Base-by-base conservation (phyloP, 2,329 filamentous ascomycete species). In the Phaeosphaeria sp. region DNA sequence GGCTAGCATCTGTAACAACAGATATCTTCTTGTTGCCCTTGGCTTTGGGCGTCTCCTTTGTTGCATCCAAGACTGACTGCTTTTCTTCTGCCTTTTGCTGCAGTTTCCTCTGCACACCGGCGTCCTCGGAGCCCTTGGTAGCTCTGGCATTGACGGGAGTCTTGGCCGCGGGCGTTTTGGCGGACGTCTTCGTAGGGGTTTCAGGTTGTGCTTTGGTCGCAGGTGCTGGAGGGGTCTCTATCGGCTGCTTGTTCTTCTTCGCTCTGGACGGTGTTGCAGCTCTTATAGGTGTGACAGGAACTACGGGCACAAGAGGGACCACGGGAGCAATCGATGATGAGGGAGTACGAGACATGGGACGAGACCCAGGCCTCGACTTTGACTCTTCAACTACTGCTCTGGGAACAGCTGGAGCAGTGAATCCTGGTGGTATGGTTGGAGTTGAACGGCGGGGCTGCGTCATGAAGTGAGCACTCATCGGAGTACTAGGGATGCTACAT, bases 381-480 rank as follows among this genome's bases (percentile, higher is more conserved):
- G 57, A 55, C 11, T 76, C 72, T 36, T 72, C 72, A 33, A 57
- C 52, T 4, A 70, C 47, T 21, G 58, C 33, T 43, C 64, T 67
- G 4, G 72, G 65, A 17, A 71, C 55, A 13, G 61, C 72, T 17
- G 77, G 71, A 23, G 65, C 68, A 10, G 74, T 69, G 46, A 83
- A 77, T 4, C 80, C 80, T 18, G 81, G 81, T 13, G 81, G 81
- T 25, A 82, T 74, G 1, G 78, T 77, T 1, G 80, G 80, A 10
- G 80, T 82, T 15, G 79, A 71, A 22, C 78, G 75, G 36, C 79
- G 75, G 50, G 75, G 75, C 54, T 77, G 75, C 42, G 75, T 69
- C 33, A 76, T 62, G 20, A 71, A 63, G 9, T 72, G 72, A 47
- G 57, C 58, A 20, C 54, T 52, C 39, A 73, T 43, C 10, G 68